Evolutionary conservation across 225 moss, liverwort and hornwort species (phyloP).

Genomic region (Physcomitrellopsis africana): DNA sequence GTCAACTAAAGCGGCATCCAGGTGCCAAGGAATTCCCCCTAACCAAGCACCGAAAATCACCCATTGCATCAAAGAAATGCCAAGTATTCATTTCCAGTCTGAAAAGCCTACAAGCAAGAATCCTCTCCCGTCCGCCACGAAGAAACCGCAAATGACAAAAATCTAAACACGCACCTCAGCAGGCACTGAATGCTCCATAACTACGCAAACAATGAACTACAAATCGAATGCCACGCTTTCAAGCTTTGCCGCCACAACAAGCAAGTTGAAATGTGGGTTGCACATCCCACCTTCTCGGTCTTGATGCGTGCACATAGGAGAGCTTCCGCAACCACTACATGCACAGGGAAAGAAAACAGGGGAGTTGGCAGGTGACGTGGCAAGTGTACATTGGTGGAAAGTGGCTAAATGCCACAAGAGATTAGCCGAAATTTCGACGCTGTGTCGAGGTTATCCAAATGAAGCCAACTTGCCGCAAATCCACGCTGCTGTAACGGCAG

Average conservation of each 20-base stretch:
- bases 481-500: background rate
- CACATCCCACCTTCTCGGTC: background rate
- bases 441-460: constrained; percentile 18
- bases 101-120: background rate
- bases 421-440: background rate
- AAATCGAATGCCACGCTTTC: background rate
- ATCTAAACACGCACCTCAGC: constrained; percentile 34
- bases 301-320: background rate
- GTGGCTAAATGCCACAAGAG: background rate
- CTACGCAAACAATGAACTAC: background rate
- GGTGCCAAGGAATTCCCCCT: background rate
- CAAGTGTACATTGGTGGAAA: background rate
- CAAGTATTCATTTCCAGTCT: too few species aligned
- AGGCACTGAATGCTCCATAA: constrained; percentile 35
- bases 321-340: background rate
- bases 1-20: background rate
- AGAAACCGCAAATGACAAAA: background rate
- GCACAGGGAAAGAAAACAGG: too few species aligned
- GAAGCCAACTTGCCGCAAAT: background rate
- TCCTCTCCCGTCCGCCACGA: background rate
- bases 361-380: constrained; percentile 36
- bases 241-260: background rate
- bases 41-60: background rate
- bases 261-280: background rate
- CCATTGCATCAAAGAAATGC: background rate